Percentiles rank a stretch among this genome's conserved stretches.
phyloP scores from a whole-genome alignment of 169 alveolate species.

The Cryptosporidium andersoni region DNA sequence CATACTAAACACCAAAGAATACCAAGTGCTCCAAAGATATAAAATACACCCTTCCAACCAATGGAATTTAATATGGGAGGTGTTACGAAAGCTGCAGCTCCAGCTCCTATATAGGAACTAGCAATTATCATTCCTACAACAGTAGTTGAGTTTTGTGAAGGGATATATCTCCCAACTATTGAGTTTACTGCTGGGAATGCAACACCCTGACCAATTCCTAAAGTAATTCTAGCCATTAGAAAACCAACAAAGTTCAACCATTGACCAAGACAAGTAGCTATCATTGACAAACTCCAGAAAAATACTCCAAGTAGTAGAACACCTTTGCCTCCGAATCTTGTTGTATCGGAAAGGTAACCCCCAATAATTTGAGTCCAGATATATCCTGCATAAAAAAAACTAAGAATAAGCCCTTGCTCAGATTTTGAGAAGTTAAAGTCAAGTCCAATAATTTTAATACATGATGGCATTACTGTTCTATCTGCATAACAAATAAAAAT shows the following conservation, averaged over 20 bases:
- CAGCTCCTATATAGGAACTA: conserved; percentile 63
- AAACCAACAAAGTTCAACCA: conserved; percentile 42
- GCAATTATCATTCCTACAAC: conserved; percentile 53
- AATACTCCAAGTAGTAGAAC: conserved; percentile 47
- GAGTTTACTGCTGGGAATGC: conserved; percentile 67
- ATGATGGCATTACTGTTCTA: conserved; percentile 65
- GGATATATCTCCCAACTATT: conserved; percentile 46
- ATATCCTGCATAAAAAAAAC: conserved; percentile 58
- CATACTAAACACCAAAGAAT: conserved; percentile 52
- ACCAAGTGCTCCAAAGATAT: conserved; percentile 50
- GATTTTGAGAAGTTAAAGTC: conserved; percentile 45
- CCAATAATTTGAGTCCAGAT: conserved; percentile 69
- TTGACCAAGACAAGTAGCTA: conserved; percentile 14
- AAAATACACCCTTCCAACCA: conserved; percentile 69
- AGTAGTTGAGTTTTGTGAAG: conserved; percentile 35
- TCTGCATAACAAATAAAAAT: conserved; percentile 65
- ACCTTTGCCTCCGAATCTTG: conserved; percentile 56
- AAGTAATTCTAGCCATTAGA: conserved; percentile 23
- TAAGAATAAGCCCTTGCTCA: conserved; percentile 62
- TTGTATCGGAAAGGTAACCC: conserved; percentile 50
- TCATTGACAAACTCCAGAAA: conserved; percentile 67
- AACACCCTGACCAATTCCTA: conserved; percentile 69
- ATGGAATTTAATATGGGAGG: conserved; percentile 45
- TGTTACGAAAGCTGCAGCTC: conserved; percentile 61
- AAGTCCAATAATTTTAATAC: conserved; percentile 51